A percentile compares a stretch with the other conserved stretches of the same genome.
Conservation (phyloP, 1,139 yeast species). For the Debaryomycetaceae sp. region DNA sequence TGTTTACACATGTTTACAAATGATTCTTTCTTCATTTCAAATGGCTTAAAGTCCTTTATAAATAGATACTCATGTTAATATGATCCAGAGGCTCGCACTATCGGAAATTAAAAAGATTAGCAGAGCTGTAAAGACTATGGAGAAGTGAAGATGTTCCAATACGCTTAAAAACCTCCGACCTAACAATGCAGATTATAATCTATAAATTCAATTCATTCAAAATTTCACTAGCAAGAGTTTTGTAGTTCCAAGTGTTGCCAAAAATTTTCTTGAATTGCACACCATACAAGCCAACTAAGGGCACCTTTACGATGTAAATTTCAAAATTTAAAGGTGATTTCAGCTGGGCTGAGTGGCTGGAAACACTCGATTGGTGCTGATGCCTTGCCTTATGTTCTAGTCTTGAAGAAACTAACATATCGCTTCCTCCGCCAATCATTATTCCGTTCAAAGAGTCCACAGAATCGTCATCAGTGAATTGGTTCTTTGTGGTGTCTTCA, state of each 20-base stretch:
- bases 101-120: background rate
- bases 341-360: slow-evolving; percentile 17
- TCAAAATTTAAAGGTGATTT: slow-evolving; percentile 75
- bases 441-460: slow-evolving; percentile 57
- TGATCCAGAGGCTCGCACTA: background rate
- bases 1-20: background rate
- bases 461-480: slow-evolving; percentile 50
- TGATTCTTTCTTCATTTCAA: background rate
- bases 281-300: slow-evolving; percentile 86
- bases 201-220: slow-evolving; percentile 72
- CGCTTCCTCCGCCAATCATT: slow-evolving; percentile 54
- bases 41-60: background rate
- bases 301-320: slow-evolving; percentile 89
- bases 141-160: no score
- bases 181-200: background rate
- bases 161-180: no score
- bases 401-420: slow-evolving; percentile 61
- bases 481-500: slow-evolving; percentile 21
- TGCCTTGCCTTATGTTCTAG: slow-evolving; percentile 49
- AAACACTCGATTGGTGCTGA: slow-evolving; percentile 25
- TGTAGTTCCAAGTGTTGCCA: slow-evolving; percentile 96
- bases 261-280: slow-evolving; percentile 90
- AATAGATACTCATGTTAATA: background rate
- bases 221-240: slow-evolving; percentile 86
- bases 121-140: no score